Conservation (phyloP, 2,329 filamentous ascomycete species). For the Sporothrix luriei region DNA sequence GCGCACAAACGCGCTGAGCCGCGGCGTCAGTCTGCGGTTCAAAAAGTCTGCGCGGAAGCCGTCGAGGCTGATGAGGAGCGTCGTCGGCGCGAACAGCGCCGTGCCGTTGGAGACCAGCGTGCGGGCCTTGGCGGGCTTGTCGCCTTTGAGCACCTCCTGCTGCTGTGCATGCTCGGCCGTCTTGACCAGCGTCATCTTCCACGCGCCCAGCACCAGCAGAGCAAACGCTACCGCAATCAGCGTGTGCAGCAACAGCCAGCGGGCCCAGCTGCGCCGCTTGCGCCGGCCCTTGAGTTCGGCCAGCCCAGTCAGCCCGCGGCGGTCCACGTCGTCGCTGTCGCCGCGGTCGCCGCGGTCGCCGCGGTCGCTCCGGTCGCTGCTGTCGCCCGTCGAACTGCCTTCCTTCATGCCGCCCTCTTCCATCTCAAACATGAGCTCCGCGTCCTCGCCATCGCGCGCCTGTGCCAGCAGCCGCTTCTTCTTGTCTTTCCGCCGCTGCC, state of each 20-base stretch:
- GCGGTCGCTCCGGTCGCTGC: slow-evolving; percentile 60
- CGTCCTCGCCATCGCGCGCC: slow-evolving; percentile 66
- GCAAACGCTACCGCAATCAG: slow-evolving; percentile 58
- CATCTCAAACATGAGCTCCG: slow-evolving; percentile 85
- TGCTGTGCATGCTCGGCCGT: slow-evolving; percentile 37
- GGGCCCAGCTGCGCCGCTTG: slow-evolving; percentile 45
- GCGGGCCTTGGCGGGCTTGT: slow-evolving; percentile 29
- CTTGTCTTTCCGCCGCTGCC: slow-evolving; percentile 56
- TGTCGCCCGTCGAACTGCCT: slow-evolving; percentile 64
- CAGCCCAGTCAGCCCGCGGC: slow-evolving; percentile 54
- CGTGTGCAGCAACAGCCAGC: slow-evolving; percentile 57
- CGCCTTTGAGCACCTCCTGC: slow-evolving; percentile 34
- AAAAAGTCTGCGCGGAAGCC: slow-evolving; percentile 96
- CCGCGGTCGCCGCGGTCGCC: slow-evolving; percentile 64
- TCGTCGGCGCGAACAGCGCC: slow-evolving; percentile 85
- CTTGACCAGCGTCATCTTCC: slow-evolving; percentile 58
- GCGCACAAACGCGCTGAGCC: slow-evolving; percentile 73
- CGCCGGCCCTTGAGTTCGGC: slow-evolving; percentile 47
- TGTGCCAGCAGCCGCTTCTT: slow-evolving; percentile 56
- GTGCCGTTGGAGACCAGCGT: slow-evolving; percentile 73
- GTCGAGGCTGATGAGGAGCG: slow-evolving; percentile 89
- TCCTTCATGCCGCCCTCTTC: slow-evolving; percentile 75
- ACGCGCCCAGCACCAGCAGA: slow-evolving; percentile 59
- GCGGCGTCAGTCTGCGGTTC: slow-evolving; percentile 78
- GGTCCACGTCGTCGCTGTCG: slow-evolving; percentile 62